phyloP scores from a whole-genome alignment of 352 stramenopile species.

The Globisporangium nagaii region DNA sequence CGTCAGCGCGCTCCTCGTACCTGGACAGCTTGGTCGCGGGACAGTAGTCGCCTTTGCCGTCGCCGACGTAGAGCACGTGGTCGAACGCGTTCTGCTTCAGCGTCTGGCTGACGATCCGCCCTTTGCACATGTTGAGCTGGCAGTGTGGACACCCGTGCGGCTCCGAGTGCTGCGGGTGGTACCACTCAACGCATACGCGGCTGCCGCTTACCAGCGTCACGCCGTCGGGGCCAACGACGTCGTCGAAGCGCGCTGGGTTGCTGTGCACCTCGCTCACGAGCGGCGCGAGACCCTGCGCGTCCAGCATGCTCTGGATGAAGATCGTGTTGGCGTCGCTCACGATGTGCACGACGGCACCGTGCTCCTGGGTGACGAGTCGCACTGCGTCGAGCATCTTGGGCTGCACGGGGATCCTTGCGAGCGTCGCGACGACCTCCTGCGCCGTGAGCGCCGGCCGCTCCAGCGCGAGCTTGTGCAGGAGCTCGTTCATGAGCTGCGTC shows the following conservation, averaged over 20 bases:
- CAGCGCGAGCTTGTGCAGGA: constrained; percentile 21
- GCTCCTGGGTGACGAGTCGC: constrained; percentile 21
- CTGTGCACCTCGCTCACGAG: constrained; percentile 31
- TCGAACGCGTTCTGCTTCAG: constrained; percentile 22
- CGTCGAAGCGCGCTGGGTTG: constrained; percentile 28
- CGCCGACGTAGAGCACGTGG: constrained; percentile 51
- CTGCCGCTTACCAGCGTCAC: neutral
- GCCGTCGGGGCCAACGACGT: constrained; percentile 7
- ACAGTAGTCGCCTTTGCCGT: constrained; percentile 48
- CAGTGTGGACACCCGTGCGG: constrained; percentile 42
- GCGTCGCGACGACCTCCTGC: constrained; percentile 17
- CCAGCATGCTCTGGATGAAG: constrained; percentile 40
- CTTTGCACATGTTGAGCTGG: constrained; percentile 62
- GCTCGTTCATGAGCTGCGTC: constrained; percentile 24
- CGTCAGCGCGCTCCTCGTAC: constrained; percentile 17
- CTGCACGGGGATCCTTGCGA: constrained; percentile 26
- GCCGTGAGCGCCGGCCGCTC: constrained; percentile 17
- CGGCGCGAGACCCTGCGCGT: constrained; percentile 16
- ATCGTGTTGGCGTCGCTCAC: constrained; percentile 48
- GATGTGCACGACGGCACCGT: constrained; percentile 29
- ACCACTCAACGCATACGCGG: constrained; percentile 28
- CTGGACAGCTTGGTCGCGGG: constrained; percentile 27
- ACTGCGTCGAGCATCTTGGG: constrained; percentile 42
- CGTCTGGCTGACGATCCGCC: constrained; percentile 32
- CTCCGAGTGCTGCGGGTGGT: constrained; percentile 18